phyloP scores from a whole-genome alignment of 495 filamentous ascomycete genomes.

The Aspergillus biplanus region DNA sequence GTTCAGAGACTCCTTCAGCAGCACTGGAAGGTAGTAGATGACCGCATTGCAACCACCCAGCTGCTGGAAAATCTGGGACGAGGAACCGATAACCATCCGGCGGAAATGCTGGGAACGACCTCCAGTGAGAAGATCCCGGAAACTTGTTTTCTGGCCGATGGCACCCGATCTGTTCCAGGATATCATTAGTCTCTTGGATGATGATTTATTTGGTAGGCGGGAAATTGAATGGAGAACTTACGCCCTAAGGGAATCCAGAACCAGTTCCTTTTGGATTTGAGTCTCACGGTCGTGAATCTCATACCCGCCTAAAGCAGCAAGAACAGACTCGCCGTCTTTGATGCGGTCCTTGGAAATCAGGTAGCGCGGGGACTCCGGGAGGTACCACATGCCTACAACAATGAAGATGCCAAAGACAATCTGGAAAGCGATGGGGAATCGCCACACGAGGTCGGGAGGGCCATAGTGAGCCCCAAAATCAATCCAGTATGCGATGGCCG shows the following conservation, averaged over 20 bases:
- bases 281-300: constrained; percentile 61
- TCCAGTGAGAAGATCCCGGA: constrained; percentile 45
- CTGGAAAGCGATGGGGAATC: constrained; percentile 85
- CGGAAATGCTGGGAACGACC: constrained; percentile 51
- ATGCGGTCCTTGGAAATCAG: constrained; percentile 68
- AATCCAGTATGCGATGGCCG: constrained; percentile 81
- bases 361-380: constrained; percentile 81
- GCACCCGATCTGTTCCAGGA: constrained; percentile 31
- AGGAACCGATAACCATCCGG: constrained; percentile 55
- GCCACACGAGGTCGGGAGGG: constrained; percentile 66
- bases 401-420: constrained; percentile 72
- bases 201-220: neutral
- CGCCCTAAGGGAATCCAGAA: constrained; percentile 75
- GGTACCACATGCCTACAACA: constrained; percentile 62
- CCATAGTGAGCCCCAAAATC: constrained; percentile 79
- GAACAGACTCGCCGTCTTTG: constrained; percentile 69
- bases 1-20: constrained; percentile 70
- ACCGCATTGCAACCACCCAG: constrained; percentile 78
- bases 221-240: constrained; percentile 44
- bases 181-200: neutral
- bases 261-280: constrained; percentile 64
- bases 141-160: constrained; percentile 38
- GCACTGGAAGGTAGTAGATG: constrained; percentile 83
- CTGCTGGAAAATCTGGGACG: constrained; percentile 82
- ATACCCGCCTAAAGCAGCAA: constrained; percentile 67